phyloP scores from a whole-genome alignment of 768 basidiomycete species.

The Rhodotorula graminis region DNA sequence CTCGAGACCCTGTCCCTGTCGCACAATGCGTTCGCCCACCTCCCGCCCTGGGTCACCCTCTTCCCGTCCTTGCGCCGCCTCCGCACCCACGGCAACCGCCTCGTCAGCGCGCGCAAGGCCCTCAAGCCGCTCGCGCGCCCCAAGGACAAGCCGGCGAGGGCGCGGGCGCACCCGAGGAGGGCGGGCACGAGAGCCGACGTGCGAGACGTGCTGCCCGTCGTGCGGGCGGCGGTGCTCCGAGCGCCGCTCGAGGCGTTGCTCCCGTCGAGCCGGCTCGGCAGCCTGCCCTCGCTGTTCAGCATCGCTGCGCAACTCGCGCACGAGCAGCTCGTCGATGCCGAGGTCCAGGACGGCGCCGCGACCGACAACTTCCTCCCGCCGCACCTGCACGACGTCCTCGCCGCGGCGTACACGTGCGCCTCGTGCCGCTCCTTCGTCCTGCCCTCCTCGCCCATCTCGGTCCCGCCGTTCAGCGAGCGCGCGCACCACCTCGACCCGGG shows the following conservation, averaged over 20 bases:
- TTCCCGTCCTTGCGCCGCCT: conserved; percentile 62
- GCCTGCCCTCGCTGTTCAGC: not conserved
- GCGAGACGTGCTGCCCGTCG: not conserved
- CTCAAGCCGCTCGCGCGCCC: conserved; percentile 54
- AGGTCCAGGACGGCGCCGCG: not conserved
- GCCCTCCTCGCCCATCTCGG: not conserved
- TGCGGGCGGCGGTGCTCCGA: not conserved
- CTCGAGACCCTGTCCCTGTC: conserved; percentile 33
- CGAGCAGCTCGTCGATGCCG: fast-evolving
- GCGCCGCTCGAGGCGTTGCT: not conserved
- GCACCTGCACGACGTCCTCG: conserved; percentile 1
- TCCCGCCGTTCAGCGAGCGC: conserved; percentile 5
- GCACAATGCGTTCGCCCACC: conserved; percentile 20
- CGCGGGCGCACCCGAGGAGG: not conserved
- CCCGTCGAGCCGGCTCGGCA: fast-evolving
- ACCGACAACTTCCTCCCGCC: not conserved
- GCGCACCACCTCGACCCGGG: conserved; percentile 20
- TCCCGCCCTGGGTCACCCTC: conserved; percentile 14
- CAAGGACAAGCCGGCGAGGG: not conserved
- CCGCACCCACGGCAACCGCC: conserved; percentile 66
- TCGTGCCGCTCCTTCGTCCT: conserved; percentile 17
- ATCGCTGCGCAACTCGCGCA: not conserved
- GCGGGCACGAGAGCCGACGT: not conserved
- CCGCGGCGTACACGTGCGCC: conserved; percentile 6
- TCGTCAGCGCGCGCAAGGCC: conserved; percentile 63